These are phyloP conservation scores for Trifolium pratense DNA, from an alignment of 306 rosid species.

Conservation along the genomic window DNA sequence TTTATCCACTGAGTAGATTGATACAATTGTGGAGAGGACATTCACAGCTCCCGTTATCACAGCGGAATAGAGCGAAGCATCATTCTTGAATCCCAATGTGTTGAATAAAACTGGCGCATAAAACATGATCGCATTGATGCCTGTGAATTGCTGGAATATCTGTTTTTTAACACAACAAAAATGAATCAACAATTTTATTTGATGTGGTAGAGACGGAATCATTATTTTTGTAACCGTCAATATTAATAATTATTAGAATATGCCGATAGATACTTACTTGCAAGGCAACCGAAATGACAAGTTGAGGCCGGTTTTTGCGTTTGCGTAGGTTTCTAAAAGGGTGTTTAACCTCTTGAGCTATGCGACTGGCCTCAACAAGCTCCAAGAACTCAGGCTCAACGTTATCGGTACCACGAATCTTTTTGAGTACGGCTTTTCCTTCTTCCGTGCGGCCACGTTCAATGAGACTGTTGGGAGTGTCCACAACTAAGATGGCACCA, in stretches of 20 bases:
- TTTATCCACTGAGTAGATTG: neutral
- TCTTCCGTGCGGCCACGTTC: slow-evolving; percentile 77
- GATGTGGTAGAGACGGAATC: no score
- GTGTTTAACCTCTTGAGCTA: slow-evolving; percentile 71
- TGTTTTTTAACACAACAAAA: no score
- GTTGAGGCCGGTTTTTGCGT: slow-evolving; percentile 76
- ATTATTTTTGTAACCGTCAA: no score
- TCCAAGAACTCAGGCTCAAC: slow-evolving; percentile 78
- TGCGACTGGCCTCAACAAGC: slow-evolving; percentile 78
- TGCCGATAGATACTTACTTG: slow-evolving; percentile 62
- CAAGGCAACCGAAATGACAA: slow-evolving; percentile 68
- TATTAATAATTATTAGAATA: no score
- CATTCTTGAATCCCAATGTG: no score
- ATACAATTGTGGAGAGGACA: neutral
- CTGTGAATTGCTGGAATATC: no score
- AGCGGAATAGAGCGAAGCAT: neutral
- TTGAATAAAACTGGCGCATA: no score
- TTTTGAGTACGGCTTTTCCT: slow-evolving; percentile 71
- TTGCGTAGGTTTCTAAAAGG: slow-evolving; percentile 76
- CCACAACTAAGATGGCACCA: slow-evolving; percentile 77
- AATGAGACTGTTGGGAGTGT: slow-evolving; percentile 87
- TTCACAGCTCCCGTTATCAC: neutral
- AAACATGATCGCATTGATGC: no score
- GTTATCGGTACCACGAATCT: slow-evolving; percentile 73
- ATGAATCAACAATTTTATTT: no score